These are phyloP conservation scores for Solanum lignicaule DNA, from an alignment of 257 asterid genomes.

Conservation along the genomic window DNA sequence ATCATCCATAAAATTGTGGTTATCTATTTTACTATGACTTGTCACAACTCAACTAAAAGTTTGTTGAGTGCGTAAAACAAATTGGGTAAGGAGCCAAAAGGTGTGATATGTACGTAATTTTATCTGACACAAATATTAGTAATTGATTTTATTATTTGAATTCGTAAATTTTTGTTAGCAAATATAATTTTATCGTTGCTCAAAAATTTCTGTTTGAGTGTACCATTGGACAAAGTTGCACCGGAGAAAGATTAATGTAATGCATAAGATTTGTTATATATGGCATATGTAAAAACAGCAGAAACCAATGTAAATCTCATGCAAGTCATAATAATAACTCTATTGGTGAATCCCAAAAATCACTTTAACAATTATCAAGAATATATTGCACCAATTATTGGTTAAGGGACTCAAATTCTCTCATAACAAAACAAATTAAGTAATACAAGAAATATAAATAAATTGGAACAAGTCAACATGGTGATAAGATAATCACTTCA, in stretches of 20 bases:
- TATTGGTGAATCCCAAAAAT: not conserved
- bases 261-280: not conserved
- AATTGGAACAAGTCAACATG: conserved; percentile 18
- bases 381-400: conserved; percentile 30
- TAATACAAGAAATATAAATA: not conserved
- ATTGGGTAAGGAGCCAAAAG: not conserved
- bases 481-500: conserved; percentile 9
- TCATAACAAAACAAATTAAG: not conserved
- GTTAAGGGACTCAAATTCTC: not conserved
- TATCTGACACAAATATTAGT: not conserved
- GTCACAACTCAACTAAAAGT: not conserved
- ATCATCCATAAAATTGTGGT: not conserved
- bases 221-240: not conserved
- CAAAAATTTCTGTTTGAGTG: not conserved
- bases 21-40: not conserved
- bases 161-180: not conserved
- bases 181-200: not conserved
- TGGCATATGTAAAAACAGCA: not conserved
- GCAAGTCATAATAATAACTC: not conserved
- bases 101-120: not conserved
- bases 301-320: not conserved
- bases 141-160: not conserved
- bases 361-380: not conserved
- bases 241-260: not conserved
- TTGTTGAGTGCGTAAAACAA: not conserved